Evolutionary conservation across 2,329 filamentous ascomycete species (phyloP).

Genomic region (Diaporthe sp.): DNA sequence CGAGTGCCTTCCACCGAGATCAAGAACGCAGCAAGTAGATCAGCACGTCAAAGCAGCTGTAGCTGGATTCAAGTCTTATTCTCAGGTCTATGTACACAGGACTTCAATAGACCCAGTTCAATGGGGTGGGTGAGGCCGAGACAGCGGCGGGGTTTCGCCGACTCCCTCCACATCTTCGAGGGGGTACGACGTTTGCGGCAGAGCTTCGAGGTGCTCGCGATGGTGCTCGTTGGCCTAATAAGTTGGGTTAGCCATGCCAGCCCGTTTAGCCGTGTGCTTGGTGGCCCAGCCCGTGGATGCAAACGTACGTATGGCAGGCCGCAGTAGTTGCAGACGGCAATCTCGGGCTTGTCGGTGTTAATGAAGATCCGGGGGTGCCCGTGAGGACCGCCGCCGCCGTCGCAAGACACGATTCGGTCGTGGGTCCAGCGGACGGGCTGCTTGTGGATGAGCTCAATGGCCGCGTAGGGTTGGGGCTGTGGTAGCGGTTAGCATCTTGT

Average conservation of each 20-base stretch:
- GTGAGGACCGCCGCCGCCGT: slow-evolving; percentile 90
- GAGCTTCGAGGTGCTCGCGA: slow-evolving; percentile 85
- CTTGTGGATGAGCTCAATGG: slow-evolving; percentile 96
- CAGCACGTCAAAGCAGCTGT: neutral
- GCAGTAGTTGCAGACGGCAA: slow-evolving; percentile 91
- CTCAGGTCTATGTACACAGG: slow-evolving; percentile 37
- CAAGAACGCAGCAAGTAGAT: neutral
- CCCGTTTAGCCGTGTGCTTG: slow-evolving; percentile 4
- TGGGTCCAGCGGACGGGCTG: slow-evolving; percentile 95
- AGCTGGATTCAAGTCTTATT: slow-evolving; percentile 12
- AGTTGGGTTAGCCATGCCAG: neutral
- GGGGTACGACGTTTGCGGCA: slow-evolving; percentile 86
- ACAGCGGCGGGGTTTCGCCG: slow-evolving; percentile 43
- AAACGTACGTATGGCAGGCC: slow-evolving; percentile 88
- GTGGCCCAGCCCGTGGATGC: neutral
- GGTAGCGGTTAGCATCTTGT: slow-evolving; percentile 19
- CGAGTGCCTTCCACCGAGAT: neutral
- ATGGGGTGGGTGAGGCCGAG: slow-evolving; percentile 38
- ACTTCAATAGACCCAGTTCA: neutral
- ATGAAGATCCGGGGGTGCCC: slow-evolving; percentile 97
- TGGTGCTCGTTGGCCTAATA: slow-evolving; percentile 89
- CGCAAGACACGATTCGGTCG: slow-evolving; percentile 84
- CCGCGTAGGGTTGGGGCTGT: slow-evolving; percentile 89
- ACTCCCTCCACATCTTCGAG: slow-evolving; percentile 63
- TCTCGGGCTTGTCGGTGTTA: slow-evolving; percentile 97